phyloP scores from a whole-genome alignment of 2,329 filamentous ascomycete species.

The Zymoseptoria pseudotritici region DNA sequence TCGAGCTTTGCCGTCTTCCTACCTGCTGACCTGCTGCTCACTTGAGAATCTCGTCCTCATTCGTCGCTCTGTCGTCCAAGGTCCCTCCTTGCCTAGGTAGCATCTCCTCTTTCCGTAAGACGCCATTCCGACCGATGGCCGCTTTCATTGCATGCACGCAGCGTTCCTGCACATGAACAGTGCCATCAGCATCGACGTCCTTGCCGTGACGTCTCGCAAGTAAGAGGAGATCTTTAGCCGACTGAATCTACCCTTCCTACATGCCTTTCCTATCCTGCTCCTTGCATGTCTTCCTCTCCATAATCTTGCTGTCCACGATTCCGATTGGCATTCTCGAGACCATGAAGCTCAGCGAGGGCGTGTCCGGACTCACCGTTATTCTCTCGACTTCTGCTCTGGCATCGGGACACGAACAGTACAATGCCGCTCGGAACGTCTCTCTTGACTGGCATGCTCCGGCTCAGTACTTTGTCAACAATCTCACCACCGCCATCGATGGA shows the following conservation, averaged over 20 bases:
- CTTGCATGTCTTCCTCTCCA: constrained; percentile 12
- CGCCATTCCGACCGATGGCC: neutral
- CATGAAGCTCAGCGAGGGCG: constrained; percentile 23
- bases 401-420: neutral
- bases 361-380: constrained; percentile 16
- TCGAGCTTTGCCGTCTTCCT: too few species aligned
- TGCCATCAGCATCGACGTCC: neutral
- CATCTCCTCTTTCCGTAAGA: neutral
- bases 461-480: constrained; percentile 52
- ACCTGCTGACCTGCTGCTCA: too few species aligned
- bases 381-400: neutral
- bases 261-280: neutral
- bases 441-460: constrained; percentile 53
- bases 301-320: constrained; percentile 20
- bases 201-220: neutral
- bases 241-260: neutral
- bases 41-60: neutral
- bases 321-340: constrained; percentile 21
- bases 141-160: neutral
- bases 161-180: neutral
- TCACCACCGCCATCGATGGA: constrained; percentile 50
- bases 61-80: neutral
- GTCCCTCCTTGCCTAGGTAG: neutral
- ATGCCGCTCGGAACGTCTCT: constrained; percentile 27
- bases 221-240: neutral